Evolutionary conservation across 768 basidiomycete genomes (phyloP), one percentile per base, ranked within the genome.

Genomic region (Galerina sulciceps): DNA sequence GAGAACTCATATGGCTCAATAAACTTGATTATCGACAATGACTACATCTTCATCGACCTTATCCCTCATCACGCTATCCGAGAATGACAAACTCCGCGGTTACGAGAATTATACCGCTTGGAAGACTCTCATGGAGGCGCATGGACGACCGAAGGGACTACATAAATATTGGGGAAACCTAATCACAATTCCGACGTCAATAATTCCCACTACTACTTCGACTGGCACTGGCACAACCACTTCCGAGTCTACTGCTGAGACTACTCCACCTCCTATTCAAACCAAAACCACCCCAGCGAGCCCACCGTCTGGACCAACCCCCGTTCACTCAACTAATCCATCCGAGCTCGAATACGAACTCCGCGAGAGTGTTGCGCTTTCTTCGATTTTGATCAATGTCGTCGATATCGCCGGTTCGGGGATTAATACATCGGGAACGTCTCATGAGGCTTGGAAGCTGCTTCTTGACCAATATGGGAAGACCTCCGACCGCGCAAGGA

Each of bases 341-440:
- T 22, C 34, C 9, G 35, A 26, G 5, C 54, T 56, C 6, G 53
- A 60, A 41, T 60, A 60, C n/a, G 59, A 60, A 31, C 59, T 60
- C 35, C 54, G 59, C 38, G 26, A 60, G 17, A 60, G 54, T 31
- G 59, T 57, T 8, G 53, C 53, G 3, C 46, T 56, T 26, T 60
- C 53, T 15, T 60, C 53, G 6, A 56, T 60, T 34, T 37, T 60
- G 10, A 60, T 60, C 14, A 60, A 60, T 26, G 20, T 60, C 9
- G 34, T 18, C 6, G 59, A 60, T 22, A 56, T 60, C 22, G 44
- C 38, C 17, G 54, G 59, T 11, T 56, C 54, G 5, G 59, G 59
- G 11, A 48, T 60, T 31, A 31, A 55, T 41, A 40, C 59, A 10
- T n/a, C 40, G 11, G 18, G 35, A 4, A 49, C 36, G 17, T 51